Evolutionary conservation across 1,139 yeast species (phyloP), one percentile per base, ranked within the genome.

Genomic region (Pneumocystis jirovecii): DNA sequence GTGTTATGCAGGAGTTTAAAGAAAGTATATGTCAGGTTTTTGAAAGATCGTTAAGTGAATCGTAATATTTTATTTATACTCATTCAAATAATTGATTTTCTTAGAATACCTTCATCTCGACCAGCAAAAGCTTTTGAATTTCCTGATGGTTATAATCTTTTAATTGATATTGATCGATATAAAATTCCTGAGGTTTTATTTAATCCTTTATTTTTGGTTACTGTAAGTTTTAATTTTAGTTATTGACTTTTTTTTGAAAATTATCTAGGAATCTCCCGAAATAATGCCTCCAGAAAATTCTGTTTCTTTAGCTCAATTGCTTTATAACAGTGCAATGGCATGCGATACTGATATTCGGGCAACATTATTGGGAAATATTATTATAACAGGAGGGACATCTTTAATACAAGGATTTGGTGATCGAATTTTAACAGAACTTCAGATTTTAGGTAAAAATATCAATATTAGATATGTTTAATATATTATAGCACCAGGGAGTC

Each of bases 331-430:
- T 3, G 79, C 93, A 66, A 74, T 75, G 63, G 73, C 79, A 1
- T 71, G 84, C 83, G 98, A 93, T 74, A 93, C 91, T 39, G 99
- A 93, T 76, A 81, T 91, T 68, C 81, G 97, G 66, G 89, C 97
- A 0, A 87, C 90, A 64, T 80, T 91, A 50, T 96, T 97, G 0
- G 95, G 91, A 75, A 93, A 93, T 73, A 87, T 95, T 66, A 89
- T 95, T 42, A 80, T 93, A 44, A 90, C 96, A 0, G 99, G 99
- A 17, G 93, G 97, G 0, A 80, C 88, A 0, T 86, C 96, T 6
- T 79, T 90, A 67, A 79, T 89, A n/a, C 96, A 96, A 21, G 96
- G 96, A 10, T 78, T 93, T 67, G 86, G 89, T 15, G 96, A 91
- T 72, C 79, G 96, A 69, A 76, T 91, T 68, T 84, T 86, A 74